These are phyloP conservation scores for Porogramme epimiltina DNA, from an alignment of 1,284 basidiomycete genomes.

Conservation along the genomic window DNA sequence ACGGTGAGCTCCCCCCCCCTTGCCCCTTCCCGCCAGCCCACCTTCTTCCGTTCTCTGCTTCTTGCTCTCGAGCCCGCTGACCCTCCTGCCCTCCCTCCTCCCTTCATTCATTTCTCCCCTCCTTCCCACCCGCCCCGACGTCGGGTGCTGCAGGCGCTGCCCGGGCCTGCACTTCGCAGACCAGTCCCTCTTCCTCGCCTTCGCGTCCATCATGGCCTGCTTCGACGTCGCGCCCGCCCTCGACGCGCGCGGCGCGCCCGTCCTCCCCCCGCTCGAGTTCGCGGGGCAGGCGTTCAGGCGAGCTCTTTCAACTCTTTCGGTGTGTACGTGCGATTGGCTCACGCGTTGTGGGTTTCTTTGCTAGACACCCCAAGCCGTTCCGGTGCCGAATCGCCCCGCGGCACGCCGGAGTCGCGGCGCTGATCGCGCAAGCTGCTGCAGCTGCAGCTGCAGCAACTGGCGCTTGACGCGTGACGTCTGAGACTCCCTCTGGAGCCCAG, in stretches of 20 bases:
- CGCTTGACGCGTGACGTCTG: no score
- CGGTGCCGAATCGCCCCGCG: slow-evolving; percentile 1
- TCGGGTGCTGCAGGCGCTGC: slow-evolving; percentile 40
- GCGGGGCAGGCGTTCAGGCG: slow-evolving; percentile 1
- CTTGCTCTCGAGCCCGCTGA: no score
- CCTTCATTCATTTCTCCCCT: no score
- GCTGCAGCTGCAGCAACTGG: no score
- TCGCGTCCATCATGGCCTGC: slow-evolving; percentile 35
- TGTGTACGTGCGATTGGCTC: no score
- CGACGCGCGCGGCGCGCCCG: slow-evolving; percentile 32
- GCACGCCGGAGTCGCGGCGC: no score
- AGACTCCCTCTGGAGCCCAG: no score
- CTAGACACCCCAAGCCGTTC: slow-evolving; percentile 9
- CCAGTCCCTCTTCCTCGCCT: slow-evolving; percentile 36
- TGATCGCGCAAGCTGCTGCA: no score
- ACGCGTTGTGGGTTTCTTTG: no score
- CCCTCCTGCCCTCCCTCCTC: neutral
- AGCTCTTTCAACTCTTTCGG: neutral
- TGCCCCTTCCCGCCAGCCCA: no score
- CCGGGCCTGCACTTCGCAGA: slow-evolving; percentile 38
- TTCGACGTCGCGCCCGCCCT: slow-evolving; percentile 37
- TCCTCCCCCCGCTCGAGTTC: slow-evolving; percentile 34
- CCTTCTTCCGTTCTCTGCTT: no score
- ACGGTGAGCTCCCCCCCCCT: slow-evolving; percentile 3
- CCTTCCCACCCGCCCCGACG: no score